Evolutionary conservation across 176 grass and related monocot genomes (phyloP).

Genomic region (Phyllostachys edulis): DNA sequence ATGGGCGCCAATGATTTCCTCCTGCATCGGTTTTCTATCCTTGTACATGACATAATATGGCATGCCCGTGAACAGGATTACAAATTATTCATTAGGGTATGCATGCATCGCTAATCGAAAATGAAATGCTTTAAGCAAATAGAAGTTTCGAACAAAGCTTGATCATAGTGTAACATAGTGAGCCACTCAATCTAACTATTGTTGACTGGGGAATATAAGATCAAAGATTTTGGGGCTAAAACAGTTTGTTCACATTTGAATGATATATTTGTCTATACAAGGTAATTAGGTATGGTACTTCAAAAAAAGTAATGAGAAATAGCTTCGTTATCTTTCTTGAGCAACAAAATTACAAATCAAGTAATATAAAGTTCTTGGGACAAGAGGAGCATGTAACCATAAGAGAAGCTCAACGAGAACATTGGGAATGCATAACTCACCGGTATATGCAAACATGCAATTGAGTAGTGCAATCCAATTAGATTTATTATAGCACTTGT

Average conservation of each 20-base stretch:
- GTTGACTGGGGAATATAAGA: background rate
- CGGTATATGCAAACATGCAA: conserved; percentile 46
- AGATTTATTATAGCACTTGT: conserved; percentile 56
- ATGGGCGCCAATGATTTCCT: too few relatives aligned
- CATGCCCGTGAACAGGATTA: background rate
- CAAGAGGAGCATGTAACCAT: background rate
- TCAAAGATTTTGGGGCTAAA: background rate
- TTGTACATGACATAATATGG: background rate
- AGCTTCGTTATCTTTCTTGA: background rate
- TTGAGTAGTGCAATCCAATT: conserved; percentile 63
- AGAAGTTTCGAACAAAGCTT: conserved; percentile 14
- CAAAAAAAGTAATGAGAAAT: background rate
- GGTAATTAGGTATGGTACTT: background rate
- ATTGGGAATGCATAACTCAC: conserved; percentile 43
- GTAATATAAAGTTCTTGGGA: background rate
- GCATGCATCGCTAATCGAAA: background rate
- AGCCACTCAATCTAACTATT: background rate
- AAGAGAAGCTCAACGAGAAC: background rate
- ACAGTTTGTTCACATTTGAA: background rate
- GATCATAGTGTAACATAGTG: background rate
- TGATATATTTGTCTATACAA: background rate
- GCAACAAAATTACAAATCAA: conserved; percentile 2
- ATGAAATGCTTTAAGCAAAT: background rate
- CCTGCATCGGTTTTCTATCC: too few relatives aligned
- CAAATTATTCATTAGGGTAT: background rate